Base-by-base conservation (phyloP, 2,329 filamentous ascomycete genomes). In the Calonectria pauciramosa region DNA sequence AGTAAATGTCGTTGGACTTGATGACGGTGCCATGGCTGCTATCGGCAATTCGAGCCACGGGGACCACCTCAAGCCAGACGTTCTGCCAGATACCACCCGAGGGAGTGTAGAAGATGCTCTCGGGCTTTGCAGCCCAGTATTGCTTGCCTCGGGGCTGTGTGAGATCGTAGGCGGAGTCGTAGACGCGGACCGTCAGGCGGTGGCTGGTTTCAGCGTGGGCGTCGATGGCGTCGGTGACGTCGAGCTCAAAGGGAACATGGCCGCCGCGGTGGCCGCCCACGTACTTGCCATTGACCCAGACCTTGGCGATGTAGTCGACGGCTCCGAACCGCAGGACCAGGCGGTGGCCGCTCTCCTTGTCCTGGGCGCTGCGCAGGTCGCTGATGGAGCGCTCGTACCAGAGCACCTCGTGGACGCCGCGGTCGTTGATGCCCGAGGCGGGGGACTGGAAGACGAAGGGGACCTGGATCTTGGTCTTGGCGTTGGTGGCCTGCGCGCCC, bases 61-160 rank as follows among this genome's bases (percentile, higher is more conserved):
- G 91, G 2, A 91, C 90, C 51, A 87, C 86, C 76, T 93, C 91
- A 3, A 90, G 82, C 87, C 89, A 90, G 4, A 91, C 90, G 20
- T 84, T 87, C 81, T 91, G 90, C 90, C 90, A 91, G 71, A 91
- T 90, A 30, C 90, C 90, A 34, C 88, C 89, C 11, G 89, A 89
- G 0, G 90, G 90, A 0, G 89, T 91, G 79, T 91, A 91, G 79
- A 91, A 91, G 78, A 91, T 91, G 67, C 88, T 90, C 81, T 93
- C 90, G 0, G 91, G 90, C 81, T 91, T 87, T 1, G 90, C 89
- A 4, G 87, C 88, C 91, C 91, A 93, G 79, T 92, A 92, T 82
- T 94, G 93, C 82, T 94, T 94, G 0, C 93, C 93, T 38, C 93
- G 87, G 1, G 91, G 93, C 81, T 94, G 92, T 0, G 90, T 89